Evolutionary conservation across 306 rosid species (phyloP).

Genomic region (Vigna reflexopilosa): DNA sequence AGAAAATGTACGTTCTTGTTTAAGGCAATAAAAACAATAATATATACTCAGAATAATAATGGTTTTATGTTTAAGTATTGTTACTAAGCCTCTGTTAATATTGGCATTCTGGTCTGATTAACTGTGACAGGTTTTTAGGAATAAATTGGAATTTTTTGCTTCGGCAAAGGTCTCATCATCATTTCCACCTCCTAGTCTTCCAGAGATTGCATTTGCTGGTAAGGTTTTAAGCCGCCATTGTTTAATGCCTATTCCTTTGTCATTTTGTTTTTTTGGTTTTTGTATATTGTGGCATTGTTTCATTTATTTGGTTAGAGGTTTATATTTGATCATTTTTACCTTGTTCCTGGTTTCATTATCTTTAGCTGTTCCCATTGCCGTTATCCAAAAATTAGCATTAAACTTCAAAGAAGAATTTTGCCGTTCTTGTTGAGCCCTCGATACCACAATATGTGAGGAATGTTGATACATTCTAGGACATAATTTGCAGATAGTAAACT

Average conservation of each 20-base stretch:
- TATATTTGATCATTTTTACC: not conserved
- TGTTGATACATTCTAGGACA: constrained; percentile 1
- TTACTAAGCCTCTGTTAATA: constrained; percentile 14
- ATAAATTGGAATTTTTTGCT: constrained; percentile 85
- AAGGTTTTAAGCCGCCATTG: constrained; percentile 31
- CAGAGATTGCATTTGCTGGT: constrained; percentile 99
- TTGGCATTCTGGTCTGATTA: constrained; percentile 34
- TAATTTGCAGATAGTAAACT: not conserved
- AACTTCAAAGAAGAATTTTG: not conserved
- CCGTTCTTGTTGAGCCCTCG: not conserved
- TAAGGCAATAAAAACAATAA: constrained; percentile 21
- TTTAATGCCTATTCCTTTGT: not conserved
- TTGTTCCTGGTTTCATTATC: constrained; percentile 31
- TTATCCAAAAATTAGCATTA: not conserved
- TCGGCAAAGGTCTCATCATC: constrained; percentile 94
- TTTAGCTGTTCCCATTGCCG: not conserved
- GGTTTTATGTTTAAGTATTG: not conserved
- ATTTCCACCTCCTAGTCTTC: constrained; percentile 86
- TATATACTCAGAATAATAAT: constrained; percentile 6
- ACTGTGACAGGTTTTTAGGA: constrained; percentile 70
- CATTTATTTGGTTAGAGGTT: constrained; percentile 5
- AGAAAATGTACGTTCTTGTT: constrained; percentile 70
- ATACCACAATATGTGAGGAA: no score
- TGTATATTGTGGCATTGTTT: not conserved
- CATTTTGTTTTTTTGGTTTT: constrained; percentile 24